These are phyloP conservation scores for Vanrija pseudolonga DNA, from an alignment of 1,284 basidiomycete species.

Conservation along the genomic window DNA sequence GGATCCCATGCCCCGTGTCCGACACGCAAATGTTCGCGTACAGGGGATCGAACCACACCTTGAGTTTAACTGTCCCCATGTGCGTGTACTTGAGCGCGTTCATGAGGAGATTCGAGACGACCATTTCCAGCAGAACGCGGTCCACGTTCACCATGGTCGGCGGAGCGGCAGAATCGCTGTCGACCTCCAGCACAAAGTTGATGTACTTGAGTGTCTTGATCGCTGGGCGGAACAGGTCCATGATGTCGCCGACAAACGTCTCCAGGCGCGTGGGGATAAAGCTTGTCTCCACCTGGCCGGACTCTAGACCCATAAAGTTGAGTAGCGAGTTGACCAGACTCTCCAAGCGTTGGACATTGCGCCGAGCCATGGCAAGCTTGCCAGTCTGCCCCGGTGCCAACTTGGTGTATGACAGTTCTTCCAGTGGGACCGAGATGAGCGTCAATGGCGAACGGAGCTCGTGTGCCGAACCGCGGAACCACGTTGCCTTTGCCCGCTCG, in stretches of 20 bases:
- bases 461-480: conserved; percentile 32
- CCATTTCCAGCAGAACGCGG: conserved; percentile 44
- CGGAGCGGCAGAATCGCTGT: background rate
- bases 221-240: conserved; percentile 35
- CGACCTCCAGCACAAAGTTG: conserved; percentile 26
- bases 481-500: conserved; percentile 23
- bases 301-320: conserved; percentile 33
- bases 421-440: conserved; percentile 26
- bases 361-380: conserved; percentile 20
- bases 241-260: conserved; percentile 35
- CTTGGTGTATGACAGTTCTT: conserved; percentile 22
- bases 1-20: conserved; percentile 46
- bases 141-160: conserved; percentile 23
- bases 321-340: conserved; percentile 35
- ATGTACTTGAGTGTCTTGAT: conserved; percentile 24
- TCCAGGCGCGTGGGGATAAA: conserved; percentile 38
- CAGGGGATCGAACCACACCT: conserved; percentile 13
- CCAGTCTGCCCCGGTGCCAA: conserved; percentile 10
- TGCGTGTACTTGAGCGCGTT: conserved; percentile 36
- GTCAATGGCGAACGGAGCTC: conserved; percentile 32
- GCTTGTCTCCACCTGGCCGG: conserved; percentile 27
- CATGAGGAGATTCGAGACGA: conserved; percentile 34
- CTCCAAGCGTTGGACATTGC: conserved; percentile 28
- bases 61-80: conserved; percentile 18
- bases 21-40: conserved; percentile 27